A percentile compares a stretch with the other conserved stretches of the same genome.
Evolutionary conservation across 2,329 filamentous ascomycete genomes (phyloP).

Genomic region (Aspergillus fijiensis): DNA sequence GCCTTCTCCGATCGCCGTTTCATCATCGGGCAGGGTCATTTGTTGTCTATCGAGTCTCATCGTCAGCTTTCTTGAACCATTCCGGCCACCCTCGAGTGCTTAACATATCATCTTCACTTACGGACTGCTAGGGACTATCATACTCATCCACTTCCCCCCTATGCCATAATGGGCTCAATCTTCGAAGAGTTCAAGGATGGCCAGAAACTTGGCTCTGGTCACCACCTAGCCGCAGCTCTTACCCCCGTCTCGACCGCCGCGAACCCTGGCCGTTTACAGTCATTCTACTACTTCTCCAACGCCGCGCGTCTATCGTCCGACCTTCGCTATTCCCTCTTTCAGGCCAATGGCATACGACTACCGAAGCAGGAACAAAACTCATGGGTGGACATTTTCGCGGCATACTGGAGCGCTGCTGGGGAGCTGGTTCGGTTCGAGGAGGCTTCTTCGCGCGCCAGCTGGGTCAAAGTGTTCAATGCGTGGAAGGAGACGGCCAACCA

Average conservation of each 20-base stretch:
- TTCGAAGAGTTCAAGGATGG: conserved; percentile 73
- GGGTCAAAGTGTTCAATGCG: conserved; percentile 77
- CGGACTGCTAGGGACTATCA: neutral
- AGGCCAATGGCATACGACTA: conserved; percentile 57
- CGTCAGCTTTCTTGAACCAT: neutral
- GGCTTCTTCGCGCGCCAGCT: conserved; percentile 57
- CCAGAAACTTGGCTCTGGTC: conserved; percentile 65
- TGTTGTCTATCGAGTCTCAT: neutral
- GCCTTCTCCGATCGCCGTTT: conserved; percentile 9
- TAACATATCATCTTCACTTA: neutral
- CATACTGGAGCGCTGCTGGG: conserved; percentile 79
- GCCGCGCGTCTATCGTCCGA: conserved; percentile 64
- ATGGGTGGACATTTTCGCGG: conserved; percentile 83
- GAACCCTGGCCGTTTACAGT: conserved; percentile 65
- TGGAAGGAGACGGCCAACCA: conserved; percentile 83
- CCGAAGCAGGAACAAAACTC: conserved; percentile 68
- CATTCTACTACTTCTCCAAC: conserved; percentile 71
- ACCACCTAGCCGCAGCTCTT: conserved; percentile 70
- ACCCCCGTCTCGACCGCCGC: conserved; percentile 65
- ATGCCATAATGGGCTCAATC: conserved; percentile 64
- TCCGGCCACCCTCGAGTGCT: neutral
- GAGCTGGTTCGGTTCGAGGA: conserved; percentile 69
- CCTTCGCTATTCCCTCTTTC: conserved; percentile 68
- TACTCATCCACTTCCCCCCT: neutral
- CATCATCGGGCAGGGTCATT: neutral